phyloP scores from a whole-genome alignment of 306 rosid species.

The peach (Prunus persica) region DNA sequence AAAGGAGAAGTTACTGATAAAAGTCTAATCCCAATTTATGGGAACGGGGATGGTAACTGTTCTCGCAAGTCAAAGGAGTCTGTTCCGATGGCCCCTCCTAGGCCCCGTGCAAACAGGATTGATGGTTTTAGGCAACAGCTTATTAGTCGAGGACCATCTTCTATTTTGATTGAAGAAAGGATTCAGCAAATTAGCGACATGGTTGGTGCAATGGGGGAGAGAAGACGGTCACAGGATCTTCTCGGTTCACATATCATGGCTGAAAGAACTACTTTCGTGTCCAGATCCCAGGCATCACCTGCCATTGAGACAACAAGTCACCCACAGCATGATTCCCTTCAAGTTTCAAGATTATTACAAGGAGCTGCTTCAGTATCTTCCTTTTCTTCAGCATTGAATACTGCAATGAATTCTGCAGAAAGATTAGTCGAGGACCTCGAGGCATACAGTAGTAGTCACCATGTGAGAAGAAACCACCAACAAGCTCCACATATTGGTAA shows the following conservation, averaged over 20 bases:
- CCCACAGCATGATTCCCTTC: conserved; percentile 30
- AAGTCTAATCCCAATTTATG: conserved; percentile 62
- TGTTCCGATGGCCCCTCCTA: conserved; percentile 44
- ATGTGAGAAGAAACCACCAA: conserved; percentile 25
- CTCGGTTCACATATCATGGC: conserved; percentile 9
- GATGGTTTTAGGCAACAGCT: conserved; percentile 56
- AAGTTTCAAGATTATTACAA: conserved; percentile 51
- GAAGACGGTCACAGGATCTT: conserved; percentile 27
- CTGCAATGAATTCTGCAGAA: conserved; percentile 64
- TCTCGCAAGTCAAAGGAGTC: conserved; percentile 23
- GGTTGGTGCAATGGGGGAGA: conserved; percentile 45
- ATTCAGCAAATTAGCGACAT: conserved; percentile 46
- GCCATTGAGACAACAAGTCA: conserved; percentile 18
- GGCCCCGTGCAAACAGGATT: conserved; percentile 58
- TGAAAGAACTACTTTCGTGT: conserved; percentile 31
- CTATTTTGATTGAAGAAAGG: conserved; percentile 48
- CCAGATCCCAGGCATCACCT: conserved; percentile 21
- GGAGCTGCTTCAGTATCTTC: conserved; percentile 62
- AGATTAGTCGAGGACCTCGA: conserved; percentile 64
- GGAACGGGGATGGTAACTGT: conserved; percentile 29
- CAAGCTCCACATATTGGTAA: conserved; percentile 19
- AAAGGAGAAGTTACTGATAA: conserved; percentile 57
- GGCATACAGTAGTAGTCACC: conserved; percentile 36
- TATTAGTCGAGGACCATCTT: conserved; percentile 33
- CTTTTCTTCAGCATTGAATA: conserved; percentile 58